Percentiles rank a stretch among this genome's conserved stretches.
These are phyloP conservation scores for Eucalyptus erythrocorys DNA, from an alignment of 345 rosid genomes.

Conservation along the genomic window DNA sequence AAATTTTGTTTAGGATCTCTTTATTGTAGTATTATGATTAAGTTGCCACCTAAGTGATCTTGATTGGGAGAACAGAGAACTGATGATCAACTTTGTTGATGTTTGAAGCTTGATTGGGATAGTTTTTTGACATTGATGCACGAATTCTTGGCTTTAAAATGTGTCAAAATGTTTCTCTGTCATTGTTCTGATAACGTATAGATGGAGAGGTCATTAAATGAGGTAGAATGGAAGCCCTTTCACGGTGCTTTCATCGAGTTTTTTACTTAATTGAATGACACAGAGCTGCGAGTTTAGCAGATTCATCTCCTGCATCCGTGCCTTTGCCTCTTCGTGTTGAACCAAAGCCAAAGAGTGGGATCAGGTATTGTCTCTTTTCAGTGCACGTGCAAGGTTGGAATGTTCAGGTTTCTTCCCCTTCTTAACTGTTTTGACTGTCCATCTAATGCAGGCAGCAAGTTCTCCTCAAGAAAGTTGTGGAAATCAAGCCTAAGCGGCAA, in stretches of 20 bases:
- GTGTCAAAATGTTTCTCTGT: neutral
- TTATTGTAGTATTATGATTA: neutral
- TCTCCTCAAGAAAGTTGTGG: constrained; percentile 78
- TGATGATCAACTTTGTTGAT: neutral
- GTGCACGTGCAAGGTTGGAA: neutral
- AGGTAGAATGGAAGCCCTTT: neutral
- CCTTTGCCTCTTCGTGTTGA: constrained; percentile 89
- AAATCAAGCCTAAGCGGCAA: constrained; percentile 69
- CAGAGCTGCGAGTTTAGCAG: constrained; percentile 93
- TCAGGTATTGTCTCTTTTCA: constrained; percentile 34
- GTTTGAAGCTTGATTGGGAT: neutral
- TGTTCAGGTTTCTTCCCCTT: neutral
- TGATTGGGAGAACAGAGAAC: neutral
- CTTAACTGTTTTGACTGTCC: neutral
- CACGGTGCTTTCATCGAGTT: neutral
- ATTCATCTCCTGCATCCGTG: constrained; percentile 74
- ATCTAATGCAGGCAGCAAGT: constrained; percentile 61
- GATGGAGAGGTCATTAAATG: neutral
- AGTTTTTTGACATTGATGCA: neutral
- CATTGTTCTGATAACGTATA: neutral
- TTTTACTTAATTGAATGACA: constrained; percentile 41
- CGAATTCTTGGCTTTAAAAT: neutral
- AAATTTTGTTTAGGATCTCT: neutral
- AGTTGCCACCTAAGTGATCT: neutral
- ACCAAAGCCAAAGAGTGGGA: constrained; percentile 93